Base-by-base conservation (phyloP, 306 rosid species). In the Fragaria nilgerrensis region DNA sequence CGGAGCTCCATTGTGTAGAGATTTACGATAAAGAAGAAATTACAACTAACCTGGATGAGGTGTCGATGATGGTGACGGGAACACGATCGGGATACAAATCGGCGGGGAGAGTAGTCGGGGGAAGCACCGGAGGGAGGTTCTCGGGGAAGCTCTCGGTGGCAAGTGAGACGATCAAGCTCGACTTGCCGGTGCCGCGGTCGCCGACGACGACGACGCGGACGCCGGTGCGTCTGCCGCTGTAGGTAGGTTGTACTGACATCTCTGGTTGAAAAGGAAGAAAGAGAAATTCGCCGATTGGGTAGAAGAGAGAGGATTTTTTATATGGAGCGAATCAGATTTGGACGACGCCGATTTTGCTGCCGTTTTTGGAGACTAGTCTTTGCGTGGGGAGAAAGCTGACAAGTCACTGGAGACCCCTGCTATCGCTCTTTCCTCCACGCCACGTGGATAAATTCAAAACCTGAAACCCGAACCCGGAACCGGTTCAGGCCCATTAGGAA, bases 171-270 rank as follows among this genome's bases (percentile, higher is more conserved):
- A 94, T 94, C 80, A 92, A 88, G 75, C 89, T 89, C 37, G 97
- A 86, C 85, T 92, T 92, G 0, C 97, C 96, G 69, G 94, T 86
- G 79, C 72, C 87, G 19, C 79, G 77, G 68, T 90, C 97, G 0
- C 96, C 94, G 19, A 85, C 86, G 77, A 94, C 89, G 48, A 87
- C 92, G 59, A 92, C 85, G 65, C 98, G 93, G 69, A 94, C 88
- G 80, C 79, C 84, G 41, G 85, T 62, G 43, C 86, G 88, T 20
- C 39, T 7, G 3, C 70, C 71, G 61, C 32, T 32, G 61, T 75
- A 62, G 5, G 3, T 44, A 12, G 44, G 59, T 11, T 17, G 70
- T 7, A 11, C 22, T 45, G 78, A 45, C 71, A 75, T 75, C 20
- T 27, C 32, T 19, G 62, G 39, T 20, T 48, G 27, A 11, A 65